phyloP scores from a whole-genome alignment of 2,329 filamentous ascomycete species.

The Neodidymelliopsis sp. region DNA sequence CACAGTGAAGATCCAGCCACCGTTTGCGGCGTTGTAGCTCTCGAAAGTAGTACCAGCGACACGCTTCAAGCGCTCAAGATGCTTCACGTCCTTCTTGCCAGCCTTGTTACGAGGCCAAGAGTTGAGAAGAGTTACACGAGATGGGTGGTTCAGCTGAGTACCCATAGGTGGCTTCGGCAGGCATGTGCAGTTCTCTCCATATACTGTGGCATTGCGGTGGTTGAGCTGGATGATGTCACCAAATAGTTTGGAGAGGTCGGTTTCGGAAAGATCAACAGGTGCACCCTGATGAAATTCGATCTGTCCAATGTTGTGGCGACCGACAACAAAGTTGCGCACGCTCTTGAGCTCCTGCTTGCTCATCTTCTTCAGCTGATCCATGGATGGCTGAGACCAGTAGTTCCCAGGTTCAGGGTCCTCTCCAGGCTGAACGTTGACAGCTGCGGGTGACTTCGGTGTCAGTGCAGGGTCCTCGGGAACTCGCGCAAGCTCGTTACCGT shows the following conservation, averaged over 20 bases:
- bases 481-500: slow-evolving; percentile 77
- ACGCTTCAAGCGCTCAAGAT: slow-evolving; percentile 79
- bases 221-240: slow-evolving; percentile 78
- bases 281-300: slow-evolving; percentile 72
- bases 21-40: slow-evolving; percentile 78
- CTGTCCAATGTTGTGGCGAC: slow-evolving; percentile 80
- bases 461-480: slow-evolving; percentile 74
- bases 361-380: slow-evolving; percentile 79
- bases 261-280: slow-evolving; percentile 77
- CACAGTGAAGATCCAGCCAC: slow-evolving; percentile 91
- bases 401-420: slow-evolving; percentile 69
- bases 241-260: slow-evolving; percentile 82
- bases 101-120: slow-evolving; percentile 84
- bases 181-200: slow-evolving; percentile 60
- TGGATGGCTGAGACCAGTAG: slow-evolving; percentile 86
- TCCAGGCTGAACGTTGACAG: slow-evolving; percentile 38
- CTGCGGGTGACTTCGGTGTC: slow-evolving; percentile 43
- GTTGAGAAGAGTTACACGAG: slow-evolving; percentile 86
- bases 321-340: slow-evolving; percentile 79
- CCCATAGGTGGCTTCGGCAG: slow-evolving; percentile 81
- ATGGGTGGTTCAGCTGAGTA: slow-evolving; percentile 90
- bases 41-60: slow-evolving; percentile 84
- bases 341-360: slow-evolving; percentile 78
- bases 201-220: slow-evolving; percentile 85
- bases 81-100: slow-evolving; percentile 76